Evolutionary conservation across 495 filamentous ascomycete species (phyloP).

Genomic region (Trichoderma gamsii): DNA sequence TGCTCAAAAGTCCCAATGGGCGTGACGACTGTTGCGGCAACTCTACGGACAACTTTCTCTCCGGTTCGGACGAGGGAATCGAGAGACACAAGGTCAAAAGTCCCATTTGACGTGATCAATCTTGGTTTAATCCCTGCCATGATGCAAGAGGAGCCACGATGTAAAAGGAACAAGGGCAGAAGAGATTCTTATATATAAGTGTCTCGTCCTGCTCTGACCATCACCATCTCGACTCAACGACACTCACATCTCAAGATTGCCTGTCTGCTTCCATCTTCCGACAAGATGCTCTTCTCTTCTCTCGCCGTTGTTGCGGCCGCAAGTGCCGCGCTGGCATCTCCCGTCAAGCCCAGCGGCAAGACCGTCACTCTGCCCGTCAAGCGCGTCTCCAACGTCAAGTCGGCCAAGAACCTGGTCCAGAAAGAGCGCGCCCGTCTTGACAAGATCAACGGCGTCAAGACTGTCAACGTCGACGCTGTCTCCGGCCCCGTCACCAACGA

Average conservation of each 20-base stretch:
- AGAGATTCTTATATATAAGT: background rate
- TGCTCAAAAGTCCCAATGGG: background rate
- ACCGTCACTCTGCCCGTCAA: background rate
- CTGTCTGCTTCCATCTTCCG: background rate
- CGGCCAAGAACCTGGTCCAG: background rate
- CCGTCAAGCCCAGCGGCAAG: background rate
- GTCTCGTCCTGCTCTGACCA: background rate
- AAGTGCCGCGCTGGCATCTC: background rate
- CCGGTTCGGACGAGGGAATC: no score
- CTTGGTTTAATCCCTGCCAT: background rate
- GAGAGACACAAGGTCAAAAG: no score
- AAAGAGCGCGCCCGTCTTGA: background rate
- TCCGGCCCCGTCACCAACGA: background rate
- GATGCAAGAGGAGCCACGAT: background rate
- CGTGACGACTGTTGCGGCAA: background rate
- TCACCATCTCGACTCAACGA: background rate
- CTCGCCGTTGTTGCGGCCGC: background rate
- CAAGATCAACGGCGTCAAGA: background rate
- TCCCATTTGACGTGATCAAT: background rate
- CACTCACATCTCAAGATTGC: background rate
- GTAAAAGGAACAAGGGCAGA: background rate
- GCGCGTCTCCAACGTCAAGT: background rate
- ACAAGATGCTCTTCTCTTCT: background rate
- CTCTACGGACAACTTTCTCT: background rate
- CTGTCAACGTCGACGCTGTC: background rate